phyloP scores from a whole-genome alignment of 2,329 filamentous ascomycete genomes.

The Stromatinia cepivora region DNA sequence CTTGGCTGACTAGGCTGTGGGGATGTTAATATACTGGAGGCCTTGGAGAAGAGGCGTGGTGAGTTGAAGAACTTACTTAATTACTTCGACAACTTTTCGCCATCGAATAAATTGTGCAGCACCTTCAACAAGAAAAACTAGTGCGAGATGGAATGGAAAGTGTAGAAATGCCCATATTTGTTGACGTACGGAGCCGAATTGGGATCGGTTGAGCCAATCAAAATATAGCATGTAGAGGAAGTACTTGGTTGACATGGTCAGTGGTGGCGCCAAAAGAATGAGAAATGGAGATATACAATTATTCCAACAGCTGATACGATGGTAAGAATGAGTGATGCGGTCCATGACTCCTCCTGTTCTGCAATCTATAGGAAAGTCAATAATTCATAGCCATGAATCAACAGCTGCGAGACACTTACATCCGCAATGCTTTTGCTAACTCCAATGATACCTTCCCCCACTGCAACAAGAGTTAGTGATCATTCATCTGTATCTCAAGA shows the following conservation, averaged over 20 bases:
- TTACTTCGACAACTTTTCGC: conserved; percentile 31
- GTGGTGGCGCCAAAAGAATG: not conserved
- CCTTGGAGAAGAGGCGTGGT: not conserved
- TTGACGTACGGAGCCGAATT: conserved; percentile 31
- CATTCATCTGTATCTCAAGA: not conserved
- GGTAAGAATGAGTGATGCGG: not conserved
- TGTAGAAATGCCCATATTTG: conserved; percentile 49
- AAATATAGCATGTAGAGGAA: conserved; percentile 37
- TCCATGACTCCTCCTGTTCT: conserved; percentile 4
- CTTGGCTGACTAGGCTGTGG: not conserved
- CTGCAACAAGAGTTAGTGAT: conserved; percentile 8
- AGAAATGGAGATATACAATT: not conserved
- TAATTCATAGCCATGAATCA: not conserved
- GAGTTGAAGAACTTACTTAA: conserved; percentile 19
- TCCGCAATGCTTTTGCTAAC: conserved; percentile 32
- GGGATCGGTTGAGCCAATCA: conserved; percentile 28
- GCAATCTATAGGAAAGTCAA: conserved; percentile 8
- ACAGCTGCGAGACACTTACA: conserved; percentile 19
- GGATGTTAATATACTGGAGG: not conserved
- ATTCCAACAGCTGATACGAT: conserved; percentile 17
- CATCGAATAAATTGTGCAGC: conserved; percentile 33
- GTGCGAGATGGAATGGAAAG: conserved; percentile 56
- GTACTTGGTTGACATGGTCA: conserved; percentile 27
- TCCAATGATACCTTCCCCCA: conserved; percentile 36
- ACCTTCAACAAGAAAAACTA: conserved; percentile 58